phyloP scores from a whole-genome alignment of 2,329 filamentous ascomycete genomes.

The Trichoderma sp. region DNA sequence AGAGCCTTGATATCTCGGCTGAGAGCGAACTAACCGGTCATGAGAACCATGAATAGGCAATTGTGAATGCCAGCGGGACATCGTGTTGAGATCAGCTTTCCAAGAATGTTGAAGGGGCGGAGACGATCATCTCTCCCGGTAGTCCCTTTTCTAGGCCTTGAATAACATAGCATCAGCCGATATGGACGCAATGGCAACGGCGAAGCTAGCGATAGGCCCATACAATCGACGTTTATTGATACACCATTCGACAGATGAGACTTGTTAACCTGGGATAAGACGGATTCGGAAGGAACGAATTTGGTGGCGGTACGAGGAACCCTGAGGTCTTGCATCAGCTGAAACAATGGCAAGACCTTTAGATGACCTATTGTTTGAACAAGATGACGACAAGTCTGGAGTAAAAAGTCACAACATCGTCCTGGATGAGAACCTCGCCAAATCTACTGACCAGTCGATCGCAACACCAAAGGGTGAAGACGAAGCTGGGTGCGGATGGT shows the following conservation, averaged over 20 bases:
- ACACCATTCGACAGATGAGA: background rate
- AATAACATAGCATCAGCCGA: background rate
- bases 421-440: no score
- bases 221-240: background rate
- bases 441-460: no score
- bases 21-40: background rate
- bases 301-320: no score
- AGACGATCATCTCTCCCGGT: background rate
- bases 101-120: background rate
- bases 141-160: background rate
- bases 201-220: background rate
- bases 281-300: background rate
- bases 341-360: no score
- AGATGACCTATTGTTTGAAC: no score
- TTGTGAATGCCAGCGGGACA: background rate
- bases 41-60: background rate
- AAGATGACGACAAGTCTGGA: no score
- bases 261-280: background rate
- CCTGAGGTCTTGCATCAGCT: fast-evolving
- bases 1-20: background rate
- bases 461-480: no score
- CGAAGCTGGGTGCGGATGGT: no score
- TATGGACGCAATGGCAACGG: background rate
- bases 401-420: fast-evolving
- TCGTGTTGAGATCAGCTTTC: background rate